These are phyloP conservation scores for Chlorella sp. DNA, from an alignment of 139 green algal species.

Conservation along the genomic window DNA sequence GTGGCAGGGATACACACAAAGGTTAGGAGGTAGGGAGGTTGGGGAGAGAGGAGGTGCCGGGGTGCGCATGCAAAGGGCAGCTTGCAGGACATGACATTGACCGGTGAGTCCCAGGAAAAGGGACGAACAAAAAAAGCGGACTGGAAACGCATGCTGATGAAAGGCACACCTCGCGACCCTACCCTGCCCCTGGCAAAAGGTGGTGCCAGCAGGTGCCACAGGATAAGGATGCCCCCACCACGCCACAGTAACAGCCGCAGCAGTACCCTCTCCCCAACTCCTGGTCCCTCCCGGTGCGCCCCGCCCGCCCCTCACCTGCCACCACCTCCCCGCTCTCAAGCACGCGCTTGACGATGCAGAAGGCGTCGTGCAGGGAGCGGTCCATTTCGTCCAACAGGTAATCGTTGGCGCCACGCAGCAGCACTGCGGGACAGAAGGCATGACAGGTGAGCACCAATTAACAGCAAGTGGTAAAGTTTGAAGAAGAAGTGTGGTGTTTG, in stretches of 20 bases:
- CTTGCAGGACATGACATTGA: neutral
- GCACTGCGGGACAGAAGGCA: constrained; percentile 52
- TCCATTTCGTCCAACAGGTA: constrained; percentile 99
- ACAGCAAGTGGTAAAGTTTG: neutral
- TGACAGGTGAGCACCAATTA: no score
- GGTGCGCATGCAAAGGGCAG: neutral
- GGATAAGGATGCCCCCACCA: neutral
- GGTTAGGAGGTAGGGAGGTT: no score
- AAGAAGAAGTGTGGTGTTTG: no score
- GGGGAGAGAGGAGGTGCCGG: neutral
- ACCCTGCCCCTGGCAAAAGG: neutral
- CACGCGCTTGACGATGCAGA: constrained; percentile 98
- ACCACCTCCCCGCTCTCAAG: constrained; percentile 94
- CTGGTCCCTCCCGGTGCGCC: no score
- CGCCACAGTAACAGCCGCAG: neutral
- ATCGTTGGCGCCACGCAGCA: constrained; percentile 97
- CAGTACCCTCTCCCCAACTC: neutral
- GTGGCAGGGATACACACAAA: no score
- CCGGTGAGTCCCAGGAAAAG: no score
- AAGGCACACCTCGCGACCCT: neutral
- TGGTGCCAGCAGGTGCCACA: neutral
- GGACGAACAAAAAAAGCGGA: neutral
- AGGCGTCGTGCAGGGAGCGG: constrained; percentile 94
- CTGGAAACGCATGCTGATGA: neutral
- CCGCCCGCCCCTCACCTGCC: constrained; percentile 59